phyloP scores from a whole-genome alignment of 495 filamentous ascomycete species.

The Bryoglossum gracile region DNA sequence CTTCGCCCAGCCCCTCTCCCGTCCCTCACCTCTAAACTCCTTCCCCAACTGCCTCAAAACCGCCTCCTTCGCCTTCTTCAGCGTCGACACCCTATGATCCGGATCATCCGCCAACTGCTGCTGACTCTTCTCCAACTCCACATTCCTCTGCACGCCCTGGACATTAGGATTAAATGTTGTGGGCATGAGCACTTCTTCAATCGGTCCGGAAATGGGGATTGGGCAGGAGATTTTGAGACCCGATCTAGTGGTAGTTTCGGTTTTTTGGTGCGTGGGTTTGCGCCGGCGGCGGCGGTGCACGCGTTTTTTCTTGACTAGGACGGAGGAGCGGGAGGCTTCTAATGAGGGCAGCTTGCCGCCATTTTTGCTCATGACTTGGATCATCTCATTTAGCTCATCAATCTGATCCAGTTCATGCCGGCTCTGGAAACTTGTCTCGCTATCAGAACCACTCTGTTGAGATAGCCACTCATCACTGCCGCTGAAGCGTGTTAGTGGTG shows the following conservation, averaged over 20 bases:
- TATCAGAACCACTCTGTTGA: constrained; percentile 31
- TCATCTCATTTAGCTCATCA: constrained; percentile 17
- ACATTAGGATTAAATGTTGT: constrained; percentile 24
- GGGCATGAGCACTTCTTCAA: constrained; percentile 35
- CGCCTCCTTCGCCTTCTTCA: constrained; percentile 23
- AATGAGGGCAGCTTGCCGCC: no score
- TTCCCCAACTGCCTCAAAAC: constrained; percentile 27
- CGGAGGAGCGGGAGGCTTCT: constrained; percentile 35
- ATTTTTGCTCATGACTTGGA: no score
- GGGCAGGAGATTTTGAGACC: constrained; percentile 38
- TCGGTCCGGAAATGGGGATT: constrained; percentile 38
- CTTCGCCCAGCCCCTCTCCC: constrained; percentile 25
- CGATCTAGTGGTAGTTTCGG: background rate
- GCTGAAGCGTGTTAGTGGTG: constrained; percentile 51
- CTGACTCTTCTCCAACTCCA: constrained; percentile 15
- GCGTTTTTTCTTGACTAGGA: constrained; percentile 39
- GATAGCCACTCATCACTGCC: constrained; percentile 45
- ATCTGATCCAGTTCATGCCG: constrained; percentile 17
- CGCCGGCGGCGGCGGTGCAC: constrained; percentile 34
- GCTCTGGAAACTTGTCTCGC: constrained; percentile 12
- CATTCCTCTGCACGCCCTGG: constrained; percentile 25
- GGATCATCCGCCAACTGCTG: constrained; percentile 25
- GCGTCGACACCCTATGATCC: constrained; percentile 18
- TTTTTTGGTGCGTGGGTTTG: constrained; percentile 31
- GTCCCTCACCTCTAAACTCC: constrained; percentile 18